Base-by-base conservation (phyloP, 129 eudicot genomes). In the Ambrosia trifida region DNA sequence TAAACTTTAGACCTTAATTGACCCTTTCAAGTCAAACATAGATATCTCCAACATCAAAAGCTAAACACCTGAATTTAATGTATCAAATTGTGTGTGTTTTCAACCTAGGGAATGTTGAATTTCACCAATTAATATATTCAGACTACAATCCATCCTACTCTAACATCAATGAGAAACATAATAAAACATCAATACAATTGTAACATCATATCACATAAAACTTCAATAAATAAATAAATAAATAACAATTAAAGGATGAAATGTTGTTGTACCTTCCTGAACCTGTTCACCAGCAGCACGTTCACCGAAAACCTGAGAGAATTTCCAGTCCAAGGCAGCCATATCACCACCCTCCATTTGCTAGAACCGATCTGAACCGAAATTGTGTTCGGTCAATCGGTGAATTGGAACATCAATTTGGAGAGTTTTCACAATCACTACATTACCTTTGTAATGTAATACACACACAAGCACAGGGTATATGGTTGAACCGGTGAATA, bases 281-380 rank as follows among this genome's bases (percentile, higher is more conserved):
- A 84, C 78, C 18, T 84, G 85, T 71, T 84, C 88, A 0, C 84
- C 89, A 24, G 86, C 80, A 33, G 82, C 65, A 24, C 85, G 79
- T 47, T 85, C 83, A 17, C 85, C 89, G 30, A 80, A 81, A 20
- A 81, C 83, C 81, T 85, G 89, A 70, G 85, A 74, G 60, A 84
- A 84, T 36, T 74, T 84, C 89, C n/a, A n/a, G n/a, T 64, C 79
- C 10, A 82, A 33, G 41, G 52, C 62, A 2, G 58, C 58, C 81
- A 65, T 77, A 19, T 20, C 80, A 46, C 54, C 74, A 31, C 43
- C 77, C 45, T 76, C 78, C 84, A 79, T 83, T 49, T 47, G 10
- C 28, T 10, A 71, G 43, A 71, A 41, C 41, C 67, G 61, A 41
- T 7, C 67, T 31, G 76, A 70, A 36, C 53, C 53, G 76, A 46